Percentiles rank a stretch among this genome's conserved stretches.
Evolutionary conservation across 148 eudicot genomes (phyloP).

Genomic region (Rhododendron vialii): DNA sequence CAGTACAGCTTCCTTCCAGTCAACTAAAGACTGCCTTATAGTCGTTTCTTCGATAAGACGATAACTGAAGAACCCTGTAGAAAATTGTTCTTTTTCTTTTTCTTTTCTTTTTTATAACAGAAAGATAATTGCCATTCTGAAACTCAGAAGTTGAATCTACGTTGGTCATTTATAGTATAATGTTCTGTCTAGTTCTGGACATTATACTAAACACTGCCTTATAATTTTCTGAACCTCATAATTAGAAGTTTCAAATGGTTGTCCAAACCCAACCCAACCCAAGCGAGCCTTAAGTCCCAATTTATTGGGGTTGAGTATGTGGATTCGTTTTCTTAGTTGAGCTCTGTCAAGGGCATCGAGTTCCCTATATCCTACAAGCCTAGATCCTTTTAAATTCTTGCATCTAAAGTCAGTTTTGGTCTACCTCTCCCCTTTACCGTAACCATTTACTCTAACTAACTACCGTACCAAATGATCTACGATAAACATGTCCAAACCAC

Average conservation of each 20-base stretch:
- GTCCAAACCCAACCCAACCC: too few relatives aligned
- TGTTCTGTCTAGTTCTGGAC: background rate
- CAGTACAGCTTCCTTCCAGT: background rate
- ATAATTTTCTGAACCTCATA: background rate
- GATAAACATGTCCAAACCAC: background rate
- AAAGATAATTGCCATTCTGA: background rate
- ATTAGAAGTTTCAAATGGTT: constrained; percentile 5
- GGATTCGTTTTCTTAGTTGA: background rate
- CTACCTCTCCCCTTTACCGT: background rate
- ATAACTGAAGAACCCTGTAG: background rate
- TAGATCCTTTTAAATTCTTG: background rate
- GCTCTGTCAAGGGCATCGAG: background rate
- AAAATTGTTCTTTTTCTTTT: background rate
- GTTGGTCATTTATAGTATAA: background rate
- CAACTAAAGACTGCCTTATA: background rate
- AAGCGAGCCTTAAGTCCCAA: background rate
- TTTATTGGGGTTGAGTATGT: background rate
- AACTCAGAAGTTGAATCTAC: background rate
- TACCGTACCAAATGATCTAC: background rate
- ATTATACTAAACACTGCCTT: too few relatives aligned
- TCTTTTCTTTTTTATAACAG: background rate
- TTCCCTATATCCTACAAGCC: background rate
- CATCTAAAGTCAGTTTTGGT: background rate
- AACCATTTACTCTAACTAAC: background rate
- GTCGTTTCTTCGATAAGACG: background rate